Base-by-base conservation (phyloP, 1,284 basidiomycete species). In the Ganoderma lingzhi region DNA sequence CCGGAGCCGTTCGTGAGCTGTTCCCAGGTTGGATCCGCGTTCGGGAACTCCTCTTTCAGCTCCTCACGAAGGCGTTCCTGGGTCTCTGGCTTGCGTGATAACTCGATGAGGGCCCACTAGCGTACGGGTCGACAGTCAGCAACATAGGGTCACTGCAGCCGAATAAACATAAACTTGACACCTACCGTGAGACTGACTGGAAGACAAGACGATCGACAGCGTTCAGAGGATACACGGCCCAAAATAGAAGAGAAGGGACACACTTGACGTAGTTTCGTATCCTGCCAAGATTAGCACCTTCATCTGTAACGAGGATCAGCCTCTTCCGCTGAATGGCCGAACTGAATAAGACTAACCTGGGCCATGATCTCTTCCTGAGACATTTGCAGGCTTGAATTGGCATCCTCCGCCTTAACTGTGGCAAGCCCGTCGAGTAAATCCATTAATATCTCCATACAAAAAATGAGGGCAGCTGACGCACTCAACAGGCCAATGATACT, bases 291-390 rank as follows among this genome's bases (percentile, higher is more conserved):
- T 75, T 19, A 84, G 71, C 0, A 80, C 71, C 62, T 80, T 83
- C 81, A 84, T 81, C 79, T 80, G 48, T 6, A 19, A 14, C 39
- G 23, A 28, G 65, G 60, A 59, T 55, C 48, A 19, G 15, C 55
- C 17, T 23, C 23, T 28, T 39, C 28, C 23, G 28, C 12, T 45
- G 15, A 39, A 44, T 41, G 19, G 41, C n/a, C 2, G 59, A 48
- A 45, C 41, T 35, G 6, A 39, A 10, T 45, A 19, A 23, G 10
- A 44, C 64, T 12, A 37, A 79, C 81, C 81, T 90, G 88, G 0
- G 90, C 88, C 55, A 90, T 73, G 23, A 94, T 87, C 76, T 95
- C 94, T 28, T 89, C 88, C 63, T 88, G 84, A 2, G 87, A 85
- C 83, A 94, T 84, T 55, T 81, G 82, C 62, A 87, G 76, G 28